Evolutionary conservation across 2,329 filamentous ascomycete species (phyloP), one percentile per base, ranked within the genome.

Genomic region (Penicillium frequentans): DNA sequence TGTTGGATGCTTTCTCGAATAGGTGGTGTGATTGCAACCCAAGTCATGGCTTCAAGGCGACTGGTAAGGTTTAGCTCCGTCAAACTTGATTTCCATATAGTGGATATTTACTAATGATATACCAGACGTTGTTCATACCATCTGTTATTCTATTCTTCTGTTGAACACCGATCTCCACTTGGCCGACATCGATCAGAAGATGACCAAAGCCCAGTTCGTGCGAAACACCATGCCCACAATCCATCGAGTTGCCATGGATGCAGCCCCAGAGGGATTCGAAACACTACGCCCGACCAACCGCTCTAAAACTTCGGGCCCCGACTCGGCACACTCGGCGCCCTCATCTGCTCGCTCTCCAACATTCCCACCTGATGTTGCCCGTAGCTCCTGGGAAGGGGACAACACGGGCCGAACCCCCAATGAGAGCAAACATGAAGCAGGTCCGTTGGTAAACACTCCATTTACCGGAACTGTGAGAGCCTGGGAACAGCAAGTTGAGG

Each of bases 181-280:
- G 69, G 95, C 93, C 57, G 93, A 98, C 70, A 96, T 98, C 65
- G 92, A 96, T 60, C 87, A 90, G 67, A 96, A 96, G 79, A 99
- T 99, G 95, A 98, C 93, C 1, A 86, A 90, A 55, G 88, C 84
- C 61, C 93, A 98, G 69, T 99, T 98, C 69, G 85, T 99, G 70
- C 96, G 96, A 75, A 99, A 99, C 71, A 97, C 95, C 5, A 88
- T 98, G 81, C 89, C 90, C 0, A 96, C 93, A 0, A 90, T 99
- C 60, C 86, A 85, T 57, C 87, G 91, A 49, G 87, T 90, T 13
- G 83, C 92, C 10, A 79, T 83, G 39, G 91, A 96, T 65, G 86
- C 87, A n/a, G 85, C 82, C 1, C 86, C 90, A 1, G 84, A 87
- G 58, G 83, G 82, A 1, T 89, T 89, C 61, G 83, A 88, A 33